Evolutionary conservation across 495 filamentous ascomycete species (phyloP).

Genomic region (Xylaria castorea): DNA sequence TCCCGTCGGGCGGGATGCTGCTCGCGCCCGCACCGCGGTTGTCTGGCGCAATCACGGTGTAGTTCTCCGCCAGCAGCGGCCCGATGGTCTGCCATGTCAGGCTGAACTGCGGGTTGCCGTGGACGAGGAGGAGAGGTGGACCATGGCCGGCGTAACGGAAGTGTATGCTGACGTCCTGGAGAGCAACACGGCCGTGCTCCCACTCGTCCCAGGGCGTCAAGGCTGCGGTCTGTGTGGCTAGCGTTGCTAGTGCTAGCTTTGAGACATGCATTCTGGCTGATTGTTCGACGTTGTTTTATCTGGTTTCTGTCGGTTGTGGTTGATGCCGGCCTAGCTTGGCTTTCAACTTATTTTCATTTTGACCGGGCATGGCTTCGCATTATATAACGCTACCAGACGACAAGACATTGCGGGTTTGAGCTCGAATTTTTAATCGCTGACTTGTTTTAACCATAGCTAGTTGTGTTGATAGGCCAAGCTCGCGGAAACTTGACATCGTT

Average conservation of each 20-base stretch:
- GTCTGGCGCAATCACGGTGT: constrained; percentile 53
- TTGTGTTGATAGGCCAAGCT: neutral
- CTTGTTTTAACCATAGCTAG: neutral
- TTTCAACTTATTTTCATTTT: neutral
- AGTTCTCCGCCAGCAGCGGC: constrained; percentile 63
- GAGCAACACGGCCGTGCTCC: constrained; percentile 45
- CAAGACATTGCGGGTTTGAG: neutral
- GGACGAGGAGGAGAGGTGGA: constrained; percentile 48
- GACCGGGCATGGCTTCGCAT: neutral
- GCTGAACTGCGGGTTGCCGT: constrained; percentile 49
- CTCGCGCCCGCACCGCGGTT: constrained; percentile 50
- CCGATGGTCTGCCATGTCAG: constrained; percentile 62
- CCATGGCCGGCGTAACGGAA: constrained; percentile 50
- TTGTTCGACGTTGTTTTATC: neutral
- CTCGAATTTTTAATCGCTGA: neutral
- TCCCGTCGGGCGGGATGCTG: constrained; percentile 39
- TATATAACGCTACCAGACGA: neutral
- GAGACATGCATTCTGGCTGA: neutral
- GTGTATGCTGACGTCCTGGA: constrained; percentile 49
- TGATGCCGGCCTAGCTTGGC: neutral
- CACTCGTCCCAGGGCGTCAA: constrained; percentile 37
- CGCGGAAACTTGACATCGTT: neutral
- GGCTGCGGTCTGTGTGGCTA: neutral
- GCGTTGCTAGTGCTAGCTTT: neutral
- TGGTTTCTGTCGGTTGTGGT: neutral